Conservation (phyloP, 108 stramenopile species). For the Schizochytrium sp. region DNA sequence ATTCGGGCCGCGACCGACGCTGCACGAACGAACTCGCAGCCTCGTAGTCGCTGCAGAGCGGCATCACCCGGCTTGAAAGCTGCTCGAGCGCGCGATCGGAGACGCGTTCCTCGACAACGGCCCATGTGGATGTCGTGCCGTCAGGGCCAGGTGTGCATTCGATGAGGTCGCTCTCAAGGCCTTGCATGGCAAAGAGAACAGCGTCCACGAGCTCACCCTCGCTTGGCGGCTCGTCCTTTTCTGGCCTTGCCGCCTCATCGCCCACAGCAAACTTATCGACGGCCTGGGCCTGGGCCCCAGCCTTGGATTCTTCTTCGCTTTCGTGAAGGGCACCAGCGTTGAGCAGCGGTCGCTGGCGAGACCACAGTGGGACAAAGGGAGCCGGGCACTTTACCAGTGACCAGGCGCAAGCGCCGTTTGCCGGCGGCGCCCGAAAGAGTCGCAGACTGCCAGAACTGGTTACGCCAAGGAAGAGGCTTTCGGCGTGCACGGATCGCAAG, state of each 20-base stretch:
- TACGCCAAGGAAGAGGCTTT: neutral
- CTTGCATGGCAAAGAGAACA: neutral
- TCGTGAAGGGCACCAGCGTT: neutral
- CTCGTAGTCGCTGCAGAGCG: conserved; percentile 17
- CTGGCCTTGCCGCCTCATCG: too few species aligned
- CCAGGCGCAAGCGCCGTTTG: neutral
- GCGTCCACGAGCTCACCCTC: neutral
- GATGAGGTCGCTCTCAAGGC: neutral
- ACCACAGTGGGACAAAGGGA: conserved; percentile 7
- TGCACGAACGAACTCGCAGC: conserved; percentile 17
- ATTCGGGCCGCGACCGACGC: conserved; percentile 25
- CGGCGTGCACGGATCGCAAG: neutral
- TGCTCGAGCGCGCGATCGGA: neutral
- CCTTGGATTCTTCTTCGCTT: neutral
- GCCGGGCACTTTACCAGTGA: neutral
- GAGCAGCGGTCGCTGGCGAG: neutral
- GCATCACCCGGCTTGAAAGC: neutral
- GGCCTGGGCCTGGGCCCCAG: neutral
- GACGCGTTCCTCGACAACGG: neutral
- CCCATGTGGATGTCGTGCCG: neutral
- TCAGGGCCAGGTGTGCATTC: neutral
- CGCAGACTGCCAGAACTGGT: neutral
- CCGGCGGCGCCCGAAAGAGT: neutral
- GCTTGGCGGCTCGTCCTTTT: neutral
- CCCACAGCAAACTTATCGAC: too few species aligned